Percentiles rank a stretch among this genome's conserved stretches.
These are phyloP conservation scores for Microbotryum lychnidis-dioicae DNA, from an alignment of 1,284 basidiomycete genomes.

Conservation along the genomic window DNA sequence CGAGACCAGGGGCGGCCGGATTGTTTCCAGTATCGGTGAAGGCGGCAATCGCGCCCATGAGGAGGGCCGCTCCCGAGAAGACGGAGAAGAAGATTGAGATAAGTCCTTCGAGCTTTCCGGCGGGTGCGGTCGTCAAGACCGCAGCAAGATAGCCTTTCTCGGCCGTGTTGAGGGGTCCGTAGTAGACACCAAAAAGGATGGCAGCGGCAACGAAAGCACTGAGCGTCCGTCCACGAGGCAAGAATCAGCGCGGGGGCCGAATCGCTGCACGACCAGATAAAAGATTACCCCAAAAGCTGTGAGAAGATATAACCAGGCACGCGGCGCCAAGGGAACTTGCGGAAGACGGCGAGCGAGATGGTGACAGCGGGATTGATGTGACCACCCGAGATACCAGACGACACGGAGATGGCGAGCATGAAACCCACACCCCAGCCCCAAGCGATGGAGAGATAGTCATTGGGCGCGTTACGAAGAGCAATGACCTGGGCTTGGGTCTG, in stretches of 20 bases:
- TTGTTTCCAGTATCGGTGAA: slow-evolving; percentile 13
- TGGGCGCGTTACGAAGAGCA: background rate
- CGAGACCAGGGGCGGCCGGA: slow-evolving; percentile 10
- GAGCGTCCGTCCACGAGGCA: background rate
- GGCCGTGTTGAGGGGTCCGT: slow-evolving; percentile 1
- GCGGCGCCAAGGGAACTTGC: slow-evolving; percentile 59
- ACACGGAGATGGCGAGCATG: slow-evolving; percentile 12
- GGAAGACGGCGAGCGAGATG: slow-evolving; percentile 56
- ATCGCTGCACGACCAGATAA: slow-evolving; percentile 48
- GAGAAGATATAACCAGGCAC: slow-evolving; percentile 61
- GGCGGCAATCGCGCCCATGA: slow-evolving; percentile 9
- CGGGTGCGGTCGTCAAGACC: slow-evolving; percentile 6
- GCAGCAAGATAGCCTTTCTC: background rate
- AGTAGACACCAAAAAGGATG: slow-evolving; percentile 1
- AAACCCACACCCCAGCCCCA: slow-evolving; percentile 18
- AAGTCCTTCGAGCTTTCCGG: background rate
- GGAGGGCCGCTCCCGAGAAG: slow-evolving; percentile 3
- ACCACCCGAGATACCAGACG: slow-evolving; percentile 56
- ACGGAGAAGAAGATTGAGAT: slow-evolving; percentile 9
- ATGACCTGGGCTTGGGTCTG: slow-evolving; percentile 13
- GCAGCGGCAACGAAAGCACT: too few species aligned
- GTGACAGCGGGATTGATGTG: slow-evolving; percentile 71
- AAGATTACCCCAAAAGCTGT: slow-evolving; percentile 53
- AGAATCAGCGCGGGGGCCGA: slow-evolving; percentile 52
- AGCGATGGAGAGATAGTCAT: slow-evolving; percentile 10